Base-by-base conservation (phyloP, 2,329 filamentous ascomycete genomes). In the Aspergillus thermomutatus region DNA sequence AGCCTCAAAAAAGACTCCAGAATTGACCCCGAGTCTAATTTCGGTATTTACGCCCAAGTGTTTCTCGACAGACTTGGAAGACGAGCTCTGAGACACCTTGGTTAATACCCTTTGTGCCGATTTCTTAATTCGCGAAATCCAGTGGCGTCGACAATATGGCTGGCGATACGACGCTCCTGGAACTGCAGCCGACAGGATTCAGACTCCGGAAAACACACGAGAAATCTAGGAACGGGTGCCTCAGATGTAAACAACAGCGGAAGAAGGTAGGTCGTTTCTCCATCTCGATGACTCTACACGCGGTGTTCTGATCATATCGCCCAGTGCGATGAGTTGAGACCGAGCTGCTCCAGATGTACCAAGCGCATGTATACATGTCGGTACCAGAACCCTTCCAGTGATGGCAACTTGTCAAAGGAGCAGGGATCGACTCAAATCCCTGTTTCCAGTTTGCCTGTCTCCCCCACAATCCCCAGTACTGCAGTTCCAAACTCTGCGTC, bases 301-400 rank as follows among this genome's bases (percentile, higher is more conserved):
- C 14, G 31, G 14, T 28, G 47, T 59, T 49, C 61, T 64, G 41
- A 65, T 50, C 1, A 10, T 40, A 41, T 53, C 28, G 7, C 49
- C 52, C 25, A 75, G 72, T 75, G 72, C 58, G 72, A 75, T 51
- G 73, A 75, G 54, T 48, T 53, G 45, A 64, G 50, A 31, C 73
- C 73, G 4, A 67, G 62, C 17, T 75, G 72, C 60, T 69, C 68
- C 5, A 60, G 73, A 60, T 75, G 73, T 55, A 54, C 59, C 50
- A 71, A 69, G 58, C 66, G 64, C 57, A 60, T 61, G 46, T 60
- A 69, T 52, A 52, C 7, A 21, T 75, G 72, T 54, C 59, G 64
- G 41, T 75, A 75, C 53, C 66, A 63, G 19, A 47, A 40, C 19
- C 27, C 8, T n/a, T 46, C 14, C 23, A 53, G 46, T 31, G 48